phyloP scores from a whole-genome alignment of 306 rosid species.

The Acacia confusa region DNA sequence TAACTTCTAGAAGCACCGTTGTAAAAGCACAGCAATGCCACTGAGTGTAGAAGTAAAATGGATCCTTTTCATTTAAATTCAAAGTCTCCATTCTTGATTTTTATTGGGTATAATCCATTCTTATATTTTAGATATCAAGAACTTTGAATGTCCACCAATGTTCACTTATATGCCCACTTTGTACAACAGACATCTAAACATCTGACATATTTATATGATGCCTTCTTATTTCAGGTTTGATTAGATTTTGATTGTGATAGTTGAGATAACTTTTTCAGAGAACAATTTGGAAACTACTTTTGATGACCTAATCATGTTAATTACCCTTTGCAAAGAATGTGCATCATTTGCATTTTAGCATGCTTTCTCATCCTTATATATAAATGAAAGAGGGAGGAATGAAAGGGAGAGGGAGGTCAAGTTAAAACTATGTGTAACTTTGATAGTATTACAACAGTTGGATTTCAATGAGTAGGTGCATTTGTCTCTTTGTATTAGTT shows the following conservation, averaged over 20 bases:
- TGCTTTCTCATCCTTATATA: not conserved
- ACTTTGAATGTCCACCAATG: not conserved
- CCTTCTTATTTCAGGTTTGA: not conserved
- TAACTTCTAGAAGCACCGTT: not conserved
- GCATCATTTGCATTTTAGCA: conserved; percentile 2
- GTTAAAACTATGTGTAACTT: not conserved
- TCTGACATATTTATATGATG: not conserved
- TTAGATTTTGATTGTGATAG: not conserved
- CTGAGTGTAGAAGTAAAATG: not conserved
- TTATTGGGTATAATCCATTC: not conserved
- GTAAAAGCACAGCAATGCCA: not conserved
- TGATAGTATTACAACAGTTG: not conserved
- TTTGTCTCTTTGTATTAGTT: not conserved
- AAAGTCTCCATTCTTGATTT: not conserved
- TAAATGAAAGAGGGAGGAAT: not conserved
- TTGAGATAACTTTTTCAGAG: not conserved
- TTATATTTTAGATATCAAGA: not conserved
- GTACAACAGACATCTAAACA: not conserved
- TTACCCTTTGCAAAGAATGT: not conserved
- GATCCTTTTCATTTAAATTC: not conserved
- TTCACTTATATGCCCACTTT: not conserved
- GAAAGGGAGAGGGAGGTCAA: not conserved
- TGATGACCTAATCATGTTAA: not conserved
- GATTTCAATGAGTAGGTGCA: conserved; percentile 5
- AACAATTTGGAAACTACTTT: not conserved